These are phyloP conservation scores for Thuja plicata DNA, from an alignment of 83 land plant genomes.

Conservation along the genomic window DNA sequence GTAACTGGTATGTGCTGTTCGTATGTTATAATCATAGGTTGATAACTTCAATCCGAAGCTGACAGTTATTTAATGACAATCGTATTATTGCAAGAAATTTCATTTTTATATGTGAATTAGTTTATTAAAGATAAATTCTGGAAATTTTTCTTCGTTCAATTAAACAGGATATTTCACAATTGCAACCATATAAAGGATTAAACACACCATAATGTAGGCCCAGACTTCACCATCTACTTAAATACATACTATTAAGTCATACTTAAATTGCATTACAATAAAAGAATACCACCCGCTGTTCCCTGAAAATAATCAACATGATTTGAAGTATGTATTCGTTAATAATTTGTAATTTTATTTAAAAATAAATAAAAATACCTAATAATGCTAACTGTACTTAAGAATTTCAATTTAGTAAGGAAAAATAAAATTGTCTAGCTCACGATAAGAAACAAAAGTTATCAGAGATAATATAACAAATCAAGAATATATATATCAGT, in stretches of 20 bases:
- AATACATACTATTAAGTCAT: too few relatives aligned
- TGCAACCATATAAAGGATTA: background rate
- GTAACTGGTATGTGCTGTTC: too few relatives aligned
- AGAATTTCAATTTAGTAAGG: background rate
- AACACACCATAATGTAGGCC: background rate
- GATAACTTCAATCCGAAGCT: too few relatives aligned
- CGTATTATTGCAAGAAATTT: too few relatives aligned
- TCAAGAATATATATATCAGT: background rate
- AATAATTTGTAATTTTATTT: background rate
- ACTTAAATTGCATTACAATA: too few relatives aligned
- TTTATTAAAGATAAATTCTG: too few relatives aligned
- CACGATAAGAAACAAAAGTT: background rate
- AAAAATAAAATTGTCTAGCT: background rate
- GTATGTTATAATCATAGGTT: too few relatives aligned
- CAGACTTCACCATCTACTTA: background rate
- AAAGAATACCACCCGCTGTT: background rate
- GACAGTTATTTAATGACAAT: too few relatives aligned
- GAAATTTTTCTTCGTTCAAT: too few relatives aligned
- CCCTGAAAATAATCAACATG: background rate
- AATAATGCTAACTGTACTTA: background rate
- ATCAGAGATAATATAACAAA: background rate
- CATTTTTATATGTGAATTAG: too few relatives aligned
- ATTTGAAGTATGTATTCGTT: background rate
- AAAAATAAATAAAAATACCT: background rate
- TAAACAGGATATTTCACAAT: too few relatives aligned